Conservation (phyloP, 2,329 filamentous ascomycete species). For the Trichoderma harzianum region DNA sequence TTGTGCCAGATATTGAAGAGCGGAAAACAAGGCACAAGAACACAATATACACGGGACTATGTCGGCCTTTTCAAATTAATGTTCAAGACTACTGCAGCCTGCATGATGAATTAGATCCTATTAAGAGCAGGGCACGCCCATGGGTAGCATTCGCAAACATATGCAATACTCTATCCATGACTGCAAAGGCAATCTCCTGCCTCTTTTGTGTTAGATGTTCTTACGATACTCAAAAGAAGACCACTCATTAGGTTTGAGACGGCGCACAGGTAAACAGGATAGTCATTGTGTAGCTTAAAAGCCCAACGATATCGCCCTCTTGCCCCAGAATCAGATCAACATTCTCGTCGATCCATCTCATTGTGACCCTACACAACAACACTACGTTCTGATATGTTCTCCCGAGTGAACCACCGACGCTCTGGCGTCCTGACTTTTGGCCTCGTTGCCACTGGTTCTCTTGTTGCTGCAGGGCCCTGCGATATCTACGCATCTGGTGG, state of each 20-base stretch:
- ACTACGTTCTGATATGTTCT: background rate
- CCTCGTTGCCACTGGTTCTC: background rate
- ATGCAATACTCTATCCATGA: background rate
- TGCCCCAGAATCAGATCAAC: background rate
- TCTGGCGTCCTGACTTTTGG: background rate
- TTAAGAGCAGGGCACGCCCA: background rate
- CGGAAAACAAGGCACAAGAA: background rate
- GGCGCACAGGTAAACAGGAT: background rate
- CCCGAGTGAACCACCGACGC: background rate
- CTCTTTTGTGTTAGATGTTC: background rate
- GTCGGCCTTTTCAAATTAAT: background rate
- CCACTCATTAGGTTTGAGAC: background rate
- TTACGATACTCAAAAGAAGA: background rate
- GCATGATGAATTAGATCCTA: background rate
- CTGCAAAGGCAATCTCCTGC: background rate
- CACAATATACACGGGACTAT: background rate
- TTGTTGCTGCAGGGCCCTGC: background rate
- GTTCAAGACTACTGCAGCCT: background rate
- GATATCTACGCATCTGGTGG: conserved; percentile 6
- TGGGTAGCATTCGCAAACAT: background rate
- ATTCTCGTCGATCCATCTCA: background rate
- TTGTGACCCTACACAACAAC: background rate
- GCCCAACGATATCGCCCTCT: background rate
- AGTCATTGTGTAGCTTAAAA: background rate
- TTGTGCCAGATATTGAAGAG: background rate